A percentile compares a stretch with the other conserved stretches of the same genome.
Conservation (phyloP, 164 flowering plant species). For the Aristolochia fimbriata region DNA sequence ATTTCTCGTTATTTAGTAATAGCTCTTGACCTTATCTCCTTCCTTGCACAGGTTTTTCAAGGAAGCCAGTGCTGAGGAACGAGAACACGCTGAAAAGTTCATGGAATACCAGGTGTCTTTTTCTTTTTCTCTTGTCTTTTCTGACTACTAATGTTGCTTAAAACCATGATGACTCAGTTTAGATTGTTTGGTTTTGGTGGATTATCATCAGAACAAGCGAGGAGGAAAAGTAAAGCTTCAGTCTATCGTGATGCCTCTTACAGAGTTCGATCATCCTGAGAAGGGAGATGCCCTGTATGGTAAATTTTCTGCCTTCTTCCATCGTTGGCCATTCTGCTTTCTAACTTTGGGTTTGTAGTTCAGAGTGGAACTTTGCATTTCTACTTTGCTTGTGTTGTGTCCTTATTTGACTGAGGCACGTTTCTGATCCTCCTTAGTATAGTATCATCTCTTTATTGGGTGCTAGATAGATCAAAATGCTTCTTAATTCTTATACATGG, state of each 20-base stretch:
- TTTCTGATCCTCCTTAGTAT: too few relatives aligned
- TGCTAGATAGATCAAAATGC: too few relatives aligned
- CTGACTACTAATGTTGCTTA: background rate
- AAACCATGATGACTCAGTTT: background rate
- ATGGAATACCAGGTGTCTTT: slow-evolving; percentile 90
- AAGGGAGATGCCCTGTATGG: slow-evolving; percentile 91
- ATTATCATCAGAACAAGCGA: slow-evolving; percentile 56
- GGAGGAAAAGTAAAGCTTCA: slow-evolving; percentile 83
- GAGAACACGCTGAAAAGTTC: slow-evolving; percentile 82
- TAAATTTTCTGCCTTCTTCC: slow-evolving; percentile 12
- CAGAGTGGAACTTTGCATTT: background rate
- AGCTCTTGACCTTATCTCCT: background rate
- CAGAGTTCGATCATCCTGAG: slow-evolving; percentile 75
- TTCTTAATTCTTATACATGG: too few relatives aligned
- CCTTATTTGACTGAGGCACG: background rate
- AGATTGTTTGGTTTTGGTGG: background rate
- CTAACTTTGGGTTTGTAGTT: background rate
- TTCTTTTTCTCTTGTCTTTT: background rate
- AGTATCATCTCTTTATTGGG: too few relatives aligned
- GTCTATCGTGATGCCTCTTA: slow-evolving; percentile 55
- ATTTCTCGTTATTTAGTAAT: background rate
- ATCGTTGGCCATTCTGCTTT: background rate
- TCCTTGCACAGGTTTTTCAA: slow-evolving; percentile 60
- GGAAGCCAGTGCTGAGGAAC: slow-evolving; percentile 81
- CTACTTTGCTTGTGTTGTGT: background rate